Percentiles rank a stretch among this genome's conserved stretches.
Conservation (phyloP, 208 protist species). For the Crithidia brevicula region DNA sequence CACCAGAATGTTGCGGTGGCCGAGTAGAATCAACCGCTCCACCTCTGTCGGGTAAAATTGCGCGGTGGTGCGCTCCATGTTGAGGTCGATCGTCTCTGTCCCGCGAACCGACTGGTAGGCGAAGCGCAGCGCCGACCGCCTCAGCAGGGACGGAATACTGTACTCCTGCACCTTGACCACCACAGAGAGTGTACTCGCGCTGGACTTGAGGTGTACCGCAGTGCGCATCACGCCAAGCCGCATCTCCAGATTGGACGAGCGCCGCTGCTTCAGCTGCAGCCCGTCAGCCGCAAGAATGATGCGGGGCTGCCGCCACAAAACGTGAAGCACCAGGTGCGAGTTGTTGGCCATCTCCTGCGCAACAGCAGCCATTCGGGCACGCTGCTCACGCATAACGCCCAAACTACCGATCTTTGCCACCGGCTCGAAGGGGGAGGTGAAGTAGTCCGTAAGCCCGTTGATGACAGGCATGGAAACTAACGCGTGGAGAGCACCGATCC, state of each 20-base stretch:
- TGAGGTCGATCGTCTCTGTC: conserved; percentile 35
- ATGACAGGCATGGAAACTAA: conserved; percentile 70
- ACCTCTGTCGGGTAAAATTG: conserved; percentile 67
- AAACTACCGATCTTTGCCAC: conserved; percentile 77
- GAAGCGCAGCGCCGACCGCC: conserved; percentile 58
- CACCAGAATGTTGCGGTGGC: conserved; percentile 69
- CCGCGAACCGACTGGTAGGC: conserved; percentile 29
- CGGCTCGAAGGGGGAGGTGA: conserved; percentile 65
- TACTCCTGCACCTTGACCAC: conserved; percentile 66
- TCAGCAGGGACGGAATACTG: conserved; percentile 68
- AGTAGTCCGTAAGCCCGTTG: conserved; percentile 75
- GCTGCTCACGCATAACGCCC: conserved; percentile 84
- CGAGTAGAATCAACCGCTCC: conserved; percentile 60
- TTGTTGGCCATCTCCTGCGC: conserved; percentile 63
- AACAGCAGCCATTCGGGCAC: conserved; percentile 59
- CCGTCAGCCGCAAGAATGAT: conserved; percentile 73
- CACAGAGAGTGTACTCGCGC: conserved; percentile 31
- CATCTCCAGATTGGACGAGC: conserved; percentile 54
- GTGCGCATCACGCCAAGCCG: conserved; percentile 76
- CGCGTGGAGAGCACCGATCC: conserved; percentile 62
- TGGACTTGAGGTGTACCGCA: conserved; percentile 51
- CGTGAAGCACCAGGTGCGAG: conserved; percentile 46
- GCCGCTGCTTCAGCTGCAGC: conserved; percentile 42
- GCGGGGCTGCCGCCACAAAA: conserved; percentile 77
- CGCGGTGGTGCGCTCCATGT: conserved; percentile 57